phyloP scores from a whole-genome alignment of 768 basidiomycete genomes.

The Pulveroboletus ravenelii region DNA sequence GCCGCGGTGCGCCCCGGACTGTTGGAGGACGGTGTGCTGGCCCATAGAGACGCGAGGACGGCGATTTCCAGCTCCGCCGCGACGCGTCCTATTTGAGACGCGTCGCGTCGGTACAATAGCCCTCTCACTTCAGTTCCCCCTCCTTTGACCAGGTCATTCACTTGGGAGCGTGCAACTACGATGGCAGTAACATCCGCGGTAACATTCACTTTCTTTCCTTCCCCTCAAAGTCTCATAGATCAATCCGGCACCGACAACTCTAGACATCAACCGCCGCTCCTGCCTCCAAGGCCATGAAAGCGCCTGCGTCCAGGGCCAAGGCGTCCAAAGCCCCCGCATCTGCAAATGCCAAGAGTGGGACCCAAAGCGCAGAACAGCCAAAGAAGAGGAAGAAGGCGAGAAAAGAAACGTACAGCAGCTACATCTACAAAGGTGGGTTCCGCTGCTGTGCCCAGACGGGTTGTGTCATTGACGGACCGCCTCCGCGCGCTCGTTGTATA shows the following conservation, averaged over 20 bases:
- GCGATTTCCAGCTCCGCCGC: constrained; percentile 10
- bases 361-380: constrained; percentile 35
- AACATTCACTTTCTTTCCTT: not conserved
- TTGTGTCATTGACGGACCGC: no score
- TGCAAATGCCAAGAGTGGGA: constrained; percentile 19
- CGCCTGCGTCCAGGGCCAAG: constrained; percentile 13
- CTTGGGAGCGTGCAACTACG: not conserved
- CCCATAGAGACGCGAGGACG: no score
- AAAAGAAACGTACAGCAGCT: constrained; percentile 59
- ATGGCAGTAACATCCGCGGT: constrained; percentile 8
- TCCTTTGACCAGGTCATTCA: no score
- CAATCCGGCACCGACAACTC: not conserved
- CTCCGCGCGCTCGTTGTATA: no score
- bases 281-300: constrained; percentile 29
- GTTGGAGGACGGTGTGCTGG: no score
- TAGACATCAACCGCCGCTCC: constrained; percentile 21
- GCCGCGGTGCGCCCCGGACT: no score
- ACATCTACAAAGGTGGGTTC: constrained; percentile 54
- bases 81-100: constrained; percentile 14
- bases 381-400: constrained; percentile 55
- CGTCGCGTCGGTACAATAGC: not conserved
- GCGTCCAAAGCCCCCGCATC: not conserved
- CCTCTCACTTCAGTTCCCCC: no score
- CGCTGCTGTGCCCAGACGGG: no score
- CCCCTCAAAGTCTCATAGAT: no score